A percentile compares a stretch with the other conserved stretches of the same genome.
Evolutionary conservation across 1,284 basidiomycete species (phyloP).

Genomic region (Ceratobasidium sp.): DNA sequence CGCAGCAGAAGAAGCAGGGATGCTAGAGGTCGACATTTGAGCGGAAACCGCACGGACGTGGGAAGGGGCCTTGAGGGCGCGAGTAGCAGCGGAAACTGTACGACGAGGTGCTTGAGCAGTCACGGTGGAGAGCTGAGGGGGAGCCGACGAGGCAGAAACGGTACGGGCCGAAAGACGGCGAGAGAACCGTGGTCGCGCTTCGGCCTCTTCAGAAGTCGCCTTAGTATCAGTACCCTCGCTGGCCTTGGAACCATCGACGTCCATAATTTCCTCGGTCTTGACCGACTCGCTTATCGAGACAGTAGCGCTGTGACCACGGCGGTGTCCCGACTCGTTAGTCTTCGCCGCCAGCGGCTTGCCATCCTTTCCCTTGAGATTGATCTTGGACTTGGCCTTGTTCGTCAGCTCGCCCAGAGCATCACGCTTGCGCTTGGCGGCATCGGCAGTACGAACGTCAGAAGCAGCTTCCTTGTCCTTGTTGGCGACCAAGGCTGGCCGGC

Average conservation of each 20-base stretch:
- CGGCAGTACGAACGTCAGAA: constrained; percentile 25
- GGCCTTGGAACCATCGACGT: constrained; percentile 30
- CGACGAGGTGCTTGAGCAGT: constrained; percentile 35
- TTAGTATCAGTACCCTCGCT: constrained; percentile 44
- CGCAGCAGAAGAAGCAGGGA: constrained; percentile 54
- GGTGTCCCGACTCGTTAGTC: constrained; percentile 19
- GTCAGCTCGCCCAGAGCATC: constrained; percentile 49
- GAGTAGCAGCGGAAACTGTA: constrained; percentile 33
- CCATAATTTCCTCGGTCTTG: constrained; percentile 29
- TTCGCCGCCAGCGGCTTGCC: constrained; percentile 27
- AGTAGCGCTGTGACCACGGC: constrained; percentile 46
- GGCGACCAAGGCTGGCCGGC: constrained; percentile 29
- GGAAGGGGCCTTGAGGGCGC: constrained; percentile 10
- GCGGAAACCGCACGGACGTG: constrained; percentile 54
- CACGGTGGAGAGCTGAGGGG: constrained; percentile 9
- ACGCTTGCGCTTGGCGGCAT: constrained; percentile 50
- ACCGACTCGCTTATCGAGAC: not conserved
- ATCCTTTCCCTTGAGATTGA: constrained; percentile 28
- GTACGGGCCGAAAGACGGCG: constrained; percentile 47
- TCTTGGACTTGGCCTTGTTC: constrained; percentile 47
- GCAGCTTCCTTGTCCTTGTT: constrained; percentile 44
- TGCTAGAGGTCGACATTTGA: constrained; percentile 56
- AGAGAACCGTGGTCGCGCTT: constrained; percentile 41
- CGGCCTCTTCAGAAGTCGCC: constrained; percentile 21
- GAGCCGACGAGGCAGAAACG: constrained; percentile 21